Base-by-base conservation (phyloP, 2,329 filamentous ascomycete genomes). In the Aspergillus udagawae region DNA sequence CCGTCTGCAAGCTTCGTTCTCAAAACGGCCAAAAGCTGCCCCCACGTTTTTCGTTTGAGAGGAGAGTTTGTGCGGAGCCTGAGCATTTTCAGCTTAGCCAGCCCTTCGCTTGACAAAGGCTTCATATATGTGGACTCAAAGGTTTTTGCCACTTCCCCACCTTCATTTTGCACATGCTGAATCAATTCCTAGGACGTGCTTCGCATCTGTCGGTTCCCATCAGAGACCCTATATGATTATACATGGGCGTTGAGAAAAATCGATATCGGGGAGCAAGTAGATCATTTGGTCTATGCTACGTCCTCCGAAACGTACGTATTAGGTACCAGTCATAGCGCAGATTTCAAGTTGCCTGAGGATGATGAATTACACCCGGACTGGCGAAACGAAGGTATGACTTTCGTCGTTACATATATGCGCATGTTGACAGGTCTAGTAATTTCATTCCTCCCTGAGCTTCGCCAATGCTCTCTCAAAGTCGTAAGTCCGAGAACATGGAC, bases 261-360 rank as follows among this genome's bases (percentile, higher is more conserved):
- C 6, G 78, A 83, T 0, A 72, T 97, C 21, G 83, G 83, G 17
- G 79, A 87, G 53, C 89, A 95, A 58, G 80, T 92, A 10, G 83
- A 88, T 60, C 83, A 86, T 2, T 75, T 97, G 17, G 82, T 89
- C 1, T 96, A 92, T 68, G 92, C 96, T 68, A 79, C 86, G 1
- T 83, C 86, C 0, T 88, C 88, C 45, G 84, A 86, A 23, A 85
- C 88, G 0, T 97, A 96, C 68, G 85, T 91, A 1, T 78, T 93
- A 17, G 90, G 86, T 3, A 92, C 90, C 55, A 88, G 86, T 60
- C 78, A 79, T 7, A 69, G 74, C 27, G 85, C 87, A 51, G 84
- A 86, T 3, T 97, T 96, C 69, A 89, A 91, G 71, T 82, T 97
- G 23, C 91, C 91, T 1, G 90, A 90, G 53, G 91, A 96, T 64